A percentile compares a stretch with the other conserved stretches of the same genome.
Evolutionary conservation across 495 filamentous ascomycete species (phyloP).

Genomic region (Aspergillus ellipticus): DNA sequence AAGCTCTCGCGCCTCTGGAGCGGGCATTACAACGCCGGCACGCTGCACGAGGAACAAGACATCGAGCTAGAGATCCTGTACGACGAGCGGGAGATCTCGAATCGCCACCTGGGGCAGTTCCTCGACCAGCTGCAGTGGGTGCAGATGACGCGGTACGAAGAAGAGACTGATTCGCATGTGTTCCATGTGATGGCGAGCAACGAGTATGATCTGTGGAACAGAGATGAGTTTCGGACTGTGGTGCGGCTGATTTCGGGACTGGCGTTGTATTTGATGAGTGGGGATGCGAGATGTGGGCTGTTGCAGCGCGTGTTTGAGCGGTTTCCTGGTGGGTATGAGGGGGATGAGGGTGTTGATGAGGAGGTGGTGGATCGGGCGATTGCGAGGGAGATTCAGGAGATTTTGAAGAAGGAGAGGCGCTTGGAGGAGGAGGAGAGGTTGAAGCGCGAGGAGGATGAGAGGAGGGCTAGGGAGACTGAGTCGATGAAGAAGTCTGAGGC

Average conservation of each 20-base stretch:
- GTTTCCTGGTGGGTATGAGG: too few relatives aligned
- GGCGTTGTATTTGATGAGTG: conserved; percentile 29
- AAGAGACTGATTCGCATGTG: neutral
- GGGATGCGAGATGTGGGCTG: conserved; percentile 22
- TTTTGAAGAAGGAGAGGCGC: conserved; percentile 12
- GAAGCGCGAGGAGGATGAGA: conserved; percentile 12
- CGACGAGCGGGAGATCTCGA: neutral
- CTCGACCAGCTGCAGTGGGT: conserved; percentile 17
- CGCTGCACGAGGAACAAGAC: neutral
- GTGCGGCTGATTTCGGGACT: conserved; percentile 20
- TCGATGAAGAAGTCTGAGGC: conserved; percentile 6
- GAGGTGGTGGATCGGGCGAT: neutral
- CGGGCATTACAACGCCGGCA: conserved; percentile 12
- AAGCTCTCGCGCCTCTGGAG: conserved; percentile 29
- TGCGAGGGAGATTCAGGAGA: neutral
- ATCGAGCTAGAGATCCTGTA: neutral
- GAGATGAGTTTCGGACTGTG: conserved; percentile 17
- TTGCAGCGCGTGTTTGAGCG: conserved; percentile 22
- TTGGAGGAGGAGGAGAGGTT: conserved; percentile 15
- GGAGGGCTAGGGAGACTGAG: conserved; percentile 2
- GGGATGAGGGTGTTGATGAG: conserved; percentile 10
- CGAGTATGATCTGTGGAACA: conserved; percentile 31
- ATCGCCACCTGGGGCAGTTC: conserved; percentile 20
- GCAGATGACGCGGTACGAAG: conserved; percentile 13
- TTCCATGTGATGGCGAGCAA: conserved; percentile 25